These are phyloP conservation scores for Didymella sp. DNA, from an alignment of 2,329 filamentous ascomycete genomes.

Conservation along the genomic window DNA sequence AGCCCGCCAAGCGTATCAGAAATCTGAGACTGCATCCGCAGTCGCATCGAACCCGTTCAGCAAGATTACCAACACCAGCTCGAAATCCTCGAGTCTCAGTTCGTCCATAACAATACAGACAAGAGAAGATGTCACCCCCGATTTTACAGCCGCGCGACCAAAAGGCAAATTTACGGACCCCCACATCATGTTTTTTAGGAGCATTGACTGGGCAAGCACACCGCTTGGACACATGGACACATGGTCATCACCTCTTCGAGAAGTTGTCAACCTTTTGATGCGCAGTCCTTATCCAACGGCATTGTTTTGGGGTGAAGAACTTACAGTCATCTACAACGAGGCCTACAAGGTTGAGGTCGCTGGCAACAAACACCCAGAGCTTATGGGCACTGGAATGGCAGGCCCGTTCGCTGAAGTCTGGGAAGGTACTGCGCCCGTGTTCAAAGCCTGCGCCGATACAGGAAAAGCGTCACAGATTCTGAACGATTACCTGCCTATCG, in stretches of 20 bases:
- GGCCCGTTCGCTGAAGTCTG: constrained; percentile 51
- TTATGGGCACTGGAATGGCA: constrained; percentile 43
- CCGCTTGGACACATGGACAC: constrained; percentile 56
- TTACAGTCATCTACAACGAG: constrained; percentile 52
- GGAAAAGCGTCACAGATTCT: constrained; percentile 38
- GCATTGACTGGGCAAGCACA: constrained; percentile 57
- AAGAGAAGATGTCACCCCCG: constrained; percentile 34
- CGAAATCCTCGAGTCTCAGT: constrained; percentile 20
- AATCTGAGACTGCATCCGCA: constrained; percentile 17
- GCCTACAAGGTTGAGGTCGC: constrained; percentile 45
- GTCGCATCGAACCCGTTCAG: constrained; percentile 12
- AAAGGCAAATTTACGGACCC: constrained; percentile 37
- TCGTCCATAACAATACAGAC: constrained; percentile 32
- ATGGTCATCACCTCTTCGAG: constrained; percentile 59
- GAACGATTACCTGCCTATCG: constrained; percentile 41
- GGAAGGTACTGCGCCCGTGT: constrained; percentile 46
- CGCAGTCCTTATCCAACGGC: constrained; percentile 40
- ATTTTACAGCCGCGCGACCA: constrained; percentile 37
- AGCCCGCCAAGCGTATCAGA: constrained; percentile 4
- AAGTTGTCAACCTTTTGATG: constrained; percentile 46
- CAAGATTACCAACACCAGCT: constrained; percentile 28
- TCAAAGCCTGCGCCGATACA: constrained; percentile 40
- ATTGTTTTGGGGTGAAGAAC: constrained; percentile 53
- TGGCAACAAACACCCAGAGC: constrained; percentile 39
- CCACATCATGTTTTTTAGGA: constrained; percentile 49